Evolutionary conservation across 371 early-diverging fungal species (phyloP).

Genomic region (Mucor lusitanicus): DNA sequence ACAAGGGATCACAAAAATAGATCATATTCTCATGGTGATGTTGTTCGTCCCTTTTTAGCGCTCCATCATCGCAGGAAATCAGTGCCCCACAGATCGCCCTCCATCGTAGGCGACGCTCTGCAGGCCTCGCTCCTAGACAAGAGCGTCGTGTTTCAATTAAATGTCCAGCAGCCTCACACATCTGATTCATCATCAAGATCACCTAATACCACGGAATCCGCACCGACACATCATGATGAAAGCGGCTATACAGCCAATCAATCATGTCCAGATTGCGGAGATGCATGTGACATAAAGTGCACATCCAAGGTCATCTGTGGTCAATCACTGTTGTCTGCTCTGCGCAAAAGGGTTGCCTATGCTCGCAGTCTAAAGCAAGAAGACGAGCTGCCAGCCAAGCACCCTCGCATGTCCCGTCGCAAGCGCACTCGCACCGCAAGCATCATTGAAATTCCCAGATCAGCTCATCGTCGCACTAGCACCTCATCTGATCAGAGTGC

Average conservation of each 20-base stretch:
- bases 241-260: constrained; percentile 4
- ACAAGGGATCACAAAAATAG: constrained; percentile 2
- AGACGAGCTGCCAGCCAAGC: background rate
- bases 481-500: background rate
- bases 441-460: background rate
- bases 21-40: background rate
- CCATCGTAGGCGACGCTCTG: background rate
- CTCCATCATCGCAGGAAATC: constrained; percentile 6
- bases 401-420: background rate
- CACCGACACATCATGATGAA: constrained; percentile 1
- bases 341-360: constrained; percentile 17
- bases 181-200: background rate
- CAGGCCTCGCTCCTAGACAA: background rate
- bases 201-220: background rate
- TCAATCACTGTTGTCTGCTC: constrained; percentile 19
- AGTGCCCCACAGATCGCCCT: constrained; percentile 17
- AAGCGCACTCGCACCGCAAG: background rate
- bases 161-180: background rate
- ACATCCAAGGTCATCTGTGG: constrained; percentile 17
- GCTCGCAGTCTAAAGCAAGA: constrained; percentile 11
- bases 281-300: constrained; percentile 3
- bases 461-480: background rate
- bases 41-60: background rate
- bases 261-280: constrained; percentile 6
- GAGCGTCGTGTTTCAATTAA: constrained; percentile 18